Percentiles rank a stretch among this genome's conserved stretches.
phyloP scores from a whole-genome alignment of 1,284 basidiomycete genomes.

The Erythrobasidium hasegawianum region DNA sequence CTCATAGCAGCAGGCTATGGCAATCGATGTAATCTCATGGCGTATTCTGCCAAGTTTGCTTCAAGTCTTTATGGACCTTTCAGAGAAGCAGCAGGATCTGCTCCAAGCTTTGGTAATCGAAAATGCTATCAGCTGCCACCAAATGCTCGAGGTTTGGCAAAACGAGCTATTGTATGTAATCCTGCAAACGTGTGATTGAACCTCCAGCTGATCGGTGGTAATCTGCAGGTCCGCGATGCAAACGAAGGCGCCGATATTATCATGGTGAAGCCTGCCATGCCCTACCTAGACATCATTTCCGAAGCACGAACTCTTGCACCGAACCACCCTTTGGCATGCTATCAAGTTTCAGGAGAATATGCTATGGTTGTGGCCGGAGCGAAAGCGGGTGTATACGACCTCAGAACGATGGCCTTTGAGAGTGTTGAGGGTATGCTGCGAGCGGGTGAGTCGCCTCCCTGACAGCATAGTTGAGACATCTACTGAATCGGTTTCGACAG shows the following conservation, averaged over 20 bases:
- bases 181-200: constrained; percentile 22
- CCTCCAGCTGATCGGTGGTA: not conserved
- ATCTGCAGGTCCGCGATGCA: constrained; percentile 71
- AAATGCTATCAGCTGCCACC: constrained; percentile 98
- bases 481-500: constrained; percentile 50
- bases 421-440: constrained; percentile 82
- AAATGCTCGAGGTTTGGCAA: constrained; percentile 79
- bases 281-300: constrained; percentile 92
- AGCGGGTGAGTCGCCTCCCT: constrained; percentile 61
- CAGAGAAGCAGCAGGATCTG: constrained; percentile 93
- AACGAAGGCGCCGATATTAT: constrained; percentile 96
- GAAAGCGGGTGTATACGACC: constrained; percentile 82
- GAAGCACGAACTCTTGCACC: constrained; percentile 78
- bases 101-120: constrained; percentile 87
- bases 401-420: constrained; percentile 91
- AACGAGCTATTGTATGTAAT: constrained; percentile 77
- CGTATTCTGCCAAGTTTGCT: constrained; percentile 98
- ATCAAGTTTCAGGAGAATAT: constrained; percentile 85
- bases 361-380: constrained; percentile 96
- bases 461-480: not conserved
- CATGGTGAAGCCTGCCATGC: constrained; percentile 96
- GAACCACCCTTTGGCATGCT: constrained; percentile 86
- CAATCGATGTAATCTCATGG: constrained; percentile 89
- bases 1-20: constrained; percentile 77
- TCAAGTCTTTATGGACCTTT: constrained; percentile 96